These are phyloP conservation scores for Venturia pyrina DNA, from an alignment of 2,329 filamentous ascomycete genomes.

Conservation along the genomic window DNA sequence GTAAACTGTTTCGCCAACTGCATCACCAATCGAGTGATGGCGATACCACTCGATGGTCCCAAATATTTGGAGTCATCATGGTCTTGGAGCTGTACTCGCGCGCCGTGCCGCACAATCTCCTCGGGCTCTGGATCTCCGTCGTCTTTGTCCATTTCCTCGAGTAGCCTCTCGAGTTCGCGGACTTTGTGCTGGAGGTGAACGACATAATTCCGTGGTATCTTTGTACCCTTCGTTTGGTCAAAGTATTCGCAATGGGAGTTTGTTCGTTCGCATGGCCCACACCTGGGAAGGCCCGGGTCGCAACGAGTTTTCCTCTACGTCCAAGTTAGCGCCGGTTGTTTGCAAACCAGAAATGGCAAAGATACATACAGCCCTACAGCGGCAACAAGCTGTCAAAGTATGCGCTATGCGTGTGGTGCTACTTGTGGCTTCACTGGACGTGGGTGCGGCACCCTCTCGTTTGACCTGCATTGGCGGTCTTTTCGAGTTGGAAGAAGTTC, in stretches of 20 bases:
- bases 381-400: constrained; percentile 69
- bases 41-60: constrained; percentile 88
- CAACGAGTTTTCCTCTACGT: constrained; percentile 89
- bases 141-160: constrained; percentile 68
- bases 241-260: constrained; percentile 92
- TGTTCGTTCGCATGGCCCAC: constrained; percentile 83
- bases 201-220: constrained; percentile 85
- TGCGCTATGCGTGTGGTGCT: constrained; percentile 50
- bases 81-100: constrained; percentile 74
- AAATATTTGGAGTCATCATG: constrained; percentile 84
- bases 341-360: neutral
- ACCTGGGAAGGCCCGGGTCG: constrained; percentile 84
- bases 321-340: neutral
- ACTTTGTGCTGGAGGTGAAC: constrained; percentile 84
- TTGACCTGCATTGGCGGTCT: constrained; percentile 8
- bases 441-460: constrained; percentile 7
- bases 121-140: constrained; percentile 62
- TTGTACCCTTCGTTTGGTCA: constrained; percentile 76
- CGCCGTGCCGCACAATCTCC: constrained; percentile 77
- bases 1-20: constrained; percentile 92
- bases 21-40: constrained; percentile 91
- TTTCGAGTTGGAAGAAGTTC: neutral
- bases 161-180: constrained; percentile 68
- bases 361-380: constrained; percentile 61
- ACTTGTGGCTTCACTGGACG: neutral